Evolutionary conservation across 192 early-diverging fungal species (phyloP), one percentile per base, ranked within the genome.

Genomic region (Mortierella alpina): DNA sequence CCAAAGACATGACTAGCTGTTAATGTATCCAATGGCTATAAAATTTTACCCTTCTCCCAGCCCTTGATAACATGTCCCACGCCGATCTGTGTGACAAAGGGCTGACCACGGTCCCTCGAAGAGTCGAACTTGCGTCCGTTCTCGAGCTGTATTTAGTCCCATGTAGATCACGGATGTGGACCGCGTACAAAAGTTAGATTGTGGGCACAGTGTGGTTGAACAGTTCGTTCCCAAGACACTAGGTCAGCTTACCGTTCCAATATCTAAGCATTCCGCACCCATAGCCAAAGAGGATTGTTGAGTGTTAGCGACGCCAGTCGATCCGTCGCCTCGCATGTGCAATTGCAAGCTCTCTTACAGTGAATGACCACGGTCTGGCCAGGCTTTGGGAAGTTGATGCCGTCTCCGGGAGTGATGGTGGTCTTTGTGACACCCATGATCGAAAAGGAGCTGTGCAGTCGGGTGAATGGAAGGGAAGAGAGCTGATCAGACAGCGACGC

Each of bases 51-150:
- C 78, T 89, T 84, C 66, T 90, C 86, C 86, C 88, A 90, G 15
- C 87, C 86, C 63, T 87, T 83, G 83, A 99, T 99, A 69, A 99
- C 96, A 75, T 92, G 95, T 5, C 95, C 95, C 31, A 96, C 93
- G 73, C 98, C 98, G 72, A 99, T 98, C 53, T 84, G 86, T 85
- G 92, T 95, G 31, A 85, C 84, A 71, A 98, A 99, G 50, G 98
- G 96, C 72, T 92, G 64, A 23, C 88, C 86, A 73, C 96, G 95
- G 84, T 97, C 90, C 63, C 85, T 78, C 63, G 94, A 95, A 62
- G 93, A 95, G 82, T 99, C 98, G 68, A 99, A 99, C 82, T 92
- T 88, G 20, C 58, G 82, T 67, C 95, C 96, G 75, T 91, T 85
- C 59, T 83, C 82, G 23, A 95, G 86, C 74, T 82, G 69, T 18